Evolutionary conservation across 1,139 yeast species (phyloP).

Genomic region (Pichiaceae sp.): DNA sequence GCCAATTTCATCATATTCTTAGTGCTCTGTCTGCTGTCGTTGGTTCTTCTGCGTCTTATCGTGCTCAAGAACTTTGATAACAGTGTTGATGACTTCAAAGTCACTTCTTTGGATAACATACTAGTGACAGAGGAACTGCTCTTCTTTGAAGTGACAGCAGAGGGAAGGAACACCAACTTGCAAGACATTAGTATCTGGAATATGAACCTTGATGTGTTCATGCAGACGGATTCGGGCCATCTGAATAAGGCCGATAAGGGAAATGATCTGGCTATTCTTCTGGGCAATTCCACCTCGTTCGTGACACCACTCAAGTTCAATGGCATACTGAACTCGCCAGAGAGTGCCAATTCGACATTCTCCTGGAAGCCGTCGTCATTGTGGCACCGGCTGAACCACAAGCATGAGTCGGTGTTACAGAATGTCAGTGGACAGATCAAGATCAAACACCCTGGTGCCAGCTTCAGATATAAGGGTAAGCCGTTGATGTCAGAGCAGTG

Average conservation of each 20-base stretch:
- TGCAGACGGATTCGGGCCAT: slow-evolving; percentile 24
- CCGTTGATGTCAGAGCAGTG: slow-evolving; percentile 40
- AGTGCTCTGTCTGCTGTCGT: slow-evolving; percentile 5
- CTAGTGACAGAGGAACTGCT: slow-evolving; percentile 78
- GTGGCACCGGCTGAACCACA: slow-evolving; percentile 35
- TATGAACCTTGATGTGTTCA: slow-evolving; percentile 74
- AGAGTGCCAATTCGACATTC: slow-evolving; percentile 2
- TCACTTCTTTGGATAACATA: slow-evolving; percentile 57
- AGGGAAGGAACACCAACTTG: slow-evolving; percentile 78
- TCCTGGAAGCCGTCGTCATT: slow-evolving; percentile 15
- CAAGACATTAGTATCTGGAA: slow-evolving; percentile 57
- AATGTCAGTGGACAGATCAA: slow-evolving; percentile 61
- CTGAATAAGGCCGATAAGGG: slow-evolving; percentile 4
- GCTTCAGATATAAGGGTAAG: slow-evolving; percentile 36
- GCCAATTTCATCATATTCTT: slow-evolving; percentile 8
- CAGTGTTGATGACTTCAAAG: slow-evolving; percentile 47
- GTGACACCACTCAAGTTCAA: slow-evolving; percentile 67
- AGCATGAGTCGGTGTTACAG: slow-evolving; percentile 31
- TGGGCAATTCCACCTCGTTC: slow-evolving; percentile 60
- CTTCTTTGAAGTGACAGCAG: slow-evolving; percentile 65
- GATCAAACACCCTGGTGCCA: slow-evolving; percentile 60
- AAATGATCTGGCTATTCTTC: slow-evolving; percentile 44
- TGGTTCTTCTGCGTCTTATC: slow-evolving; percentile 13
- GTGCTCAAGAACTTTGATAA: slow-evolving; percentile 20
- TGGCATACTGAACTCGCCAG: slow-evolving; percentile 32